Evolutionary conservation across 1,139 yeast species (phyloP), one percentile per base, ranked within the genome.

Genomic region (Blastobotrys buckinghamii): DNA sequence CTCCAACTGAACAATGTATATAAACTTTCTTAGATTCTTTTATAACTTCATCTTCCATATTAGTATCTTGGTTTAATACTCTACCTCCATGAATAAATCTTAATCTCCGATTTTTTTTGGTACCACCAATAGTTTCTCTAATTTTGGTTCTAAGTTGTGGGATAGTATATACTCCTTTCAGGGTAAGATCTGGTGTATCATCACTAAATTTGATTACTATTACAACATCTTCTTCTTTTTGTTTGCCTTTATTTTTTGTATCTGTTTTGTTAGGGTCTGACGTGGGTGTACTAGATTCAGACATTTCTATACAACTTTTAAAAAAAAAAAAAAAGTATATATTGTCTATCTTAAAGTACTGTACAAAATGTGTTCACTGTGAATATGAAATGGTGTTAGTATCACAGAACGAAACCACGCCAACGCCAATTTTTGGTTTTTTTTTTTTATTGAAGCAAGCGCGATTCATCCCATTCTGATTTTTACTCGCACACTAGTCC

Each of bases 1-100:
- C 95, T 2, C 96, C 96, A 5, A 88, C 74, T 6, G 87, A 78
- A 68, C 96, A 88, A 62, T 87, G 96, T 7, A 89, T 73, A 59
- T 82, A 87, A 15, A 84, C 55, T 26, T 57, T 45, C 44, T 24
- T 43, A 47, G 7, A 44, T 2, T 30, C 13, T 19, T 34, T 38
- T 15, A 40, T 38, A 44, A 81, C 67, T 41, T 81, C 86, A 29
- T 64, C 66, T 39, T 69, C 69, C 55, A 84, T 75, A 60, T 81
- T 75, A 1, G 84, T 77, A 32, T 73, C 70, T 49, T 79, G 82
- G 51, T 77, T 77, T 49, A 88, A 67, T 10, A 88, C 83, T 46
- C 81, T 72, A 12, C 97, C 96, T 53, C 79, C 80, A 59, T 83
- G 79, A 37, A 89, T 84, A 55, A 89, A 76, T 55, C 88, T 73